phyloP scores from a whole-genome alignment of 139 green algal species.

The Volvox reticuliferus region DNA sequence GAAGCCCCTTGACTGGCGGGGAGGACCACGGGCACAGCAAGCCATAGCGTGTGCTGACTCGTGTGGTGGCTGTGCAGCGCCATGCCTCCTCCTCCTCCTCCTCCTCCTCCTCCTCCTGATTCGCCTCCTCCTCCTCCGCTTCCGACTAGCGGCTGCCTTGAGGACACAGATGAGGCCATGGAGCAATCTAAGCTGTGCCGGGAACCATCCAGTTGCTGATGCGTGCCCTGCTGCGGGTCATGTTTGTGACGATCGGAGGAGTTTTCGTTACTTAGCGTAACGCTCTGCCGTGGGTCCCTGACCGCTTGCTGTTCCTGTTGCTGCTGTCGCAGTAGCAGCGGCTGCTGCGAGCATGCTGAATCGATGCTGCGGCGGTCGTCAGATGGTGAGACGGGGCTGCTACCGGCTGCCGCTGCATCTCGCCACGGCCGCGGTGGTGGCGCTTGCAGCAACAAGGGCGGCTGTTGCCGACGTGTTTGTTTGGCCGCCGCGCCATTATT shows the following conservation, averaged over 20 bases:
- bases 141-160: neutral
- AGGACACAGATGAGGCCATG: constrained; percentile 1
- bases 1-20: neutral
- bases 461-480: neutral
- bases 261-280: no score
- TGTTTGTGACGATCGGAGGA: neutral
- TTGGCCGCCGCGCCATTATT: neutral
- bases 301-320: neutral
- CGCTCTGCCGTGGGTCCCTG: no score
- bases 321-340: neutral
- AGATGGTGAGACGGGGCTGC: neutral
- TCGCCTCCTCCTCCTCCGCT: neutral
- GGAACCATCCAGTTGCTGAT: neutral
- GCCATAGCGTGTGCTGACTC: neutral
- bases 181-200: neutral
- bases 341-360: constrained; percentile 12
- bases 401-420: no score
- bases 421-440: neutral
- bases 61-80: neutral
- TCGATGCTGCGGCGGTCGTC: neutral
- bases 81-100: neutral
- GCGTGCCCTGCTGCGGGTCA: neutral
- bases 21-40: neutral
- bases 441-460: neutral
- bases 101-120: neutral